Percentiles rank a stretch among this genome's conserved stretches.
These are phyloP conservation scores for Macroventuria anomochaeta DNA, from an alignment of 2,329 filamentous ascomycete genomes.

Conservation along the genomic window DNA sequence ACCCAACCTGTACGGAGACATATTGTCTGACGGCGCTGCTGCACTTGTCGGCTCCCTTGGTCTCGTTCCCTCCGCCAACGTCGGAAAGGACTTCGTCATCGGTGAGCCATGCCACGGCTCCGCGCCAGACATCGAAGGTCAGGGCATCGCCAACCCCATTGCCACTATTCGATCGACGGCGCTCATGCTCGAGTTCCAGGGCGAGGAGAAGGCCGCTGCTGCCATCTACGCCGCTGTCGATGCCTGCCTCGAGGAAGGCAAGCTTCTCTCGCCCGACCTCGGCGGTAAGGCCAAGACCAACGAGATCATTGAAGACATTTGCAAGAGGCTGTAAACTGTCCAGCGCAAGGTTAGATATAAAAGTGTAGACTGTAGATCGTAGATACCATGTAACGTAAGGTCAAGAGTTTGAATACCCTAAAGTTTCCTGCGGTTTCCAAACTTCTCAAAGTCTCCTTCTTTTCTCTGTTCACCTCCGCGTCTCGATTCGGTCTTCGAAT, in stretches of 20 bases:
- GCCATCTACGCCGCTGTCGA: slow-evolving; percentile 93
- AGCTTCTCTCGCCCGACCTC: slow-evolving; percentile 84
- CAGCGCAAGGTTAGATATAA: background rate
- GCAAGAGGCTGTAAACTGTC: slow-evolving; percentile 72
- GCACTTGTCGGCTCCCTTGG: slow-evolving; percentile 91
- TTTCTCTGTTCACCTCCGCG: no score
- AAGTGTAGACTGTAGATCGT: background rate
- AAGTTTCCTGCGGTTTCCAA: no score
- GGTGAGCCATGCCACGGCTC: slow-evolving; percentile 98
- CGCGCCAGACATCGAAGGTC: slow-evolving; percentile 92
- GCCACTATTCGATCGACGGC: slow-evolving; percentile 90
- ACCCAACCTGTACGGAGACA: slow-evolving; percentile 96
- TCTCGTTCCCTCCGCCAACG: slow-evolving; percentile 92
- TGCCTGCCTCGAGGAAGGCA: slow-evolving; percentile 83
- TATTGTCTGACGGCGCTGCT: slow-evolving; percentile 92
- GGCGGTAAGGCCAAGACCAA: slow-evolving; percentile 85
- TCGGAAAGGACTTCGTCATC: slow-evolving; percentile 92
- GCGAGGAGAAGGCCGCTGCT: slow-evolving; percentile 84
- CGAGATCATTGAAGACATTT: slow-evolving; percentile 85
- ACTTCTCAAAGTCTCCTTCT: no score
- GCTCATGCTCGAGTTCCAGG: slow-evolving; percentile 95
- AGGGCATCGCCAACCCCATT: slow-evolving; percentile 93
- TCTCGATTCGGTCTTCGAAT: no score
- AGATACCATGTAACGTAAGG: slow-evolving; percentile 2
- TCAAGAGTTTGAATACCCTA: no score